Evolutionary conservation across 495 filamentous ascomycete species (phyloP), one percentile per base, ranked within the genome.

Genomic region (Xylaria nigripes): DNA sequence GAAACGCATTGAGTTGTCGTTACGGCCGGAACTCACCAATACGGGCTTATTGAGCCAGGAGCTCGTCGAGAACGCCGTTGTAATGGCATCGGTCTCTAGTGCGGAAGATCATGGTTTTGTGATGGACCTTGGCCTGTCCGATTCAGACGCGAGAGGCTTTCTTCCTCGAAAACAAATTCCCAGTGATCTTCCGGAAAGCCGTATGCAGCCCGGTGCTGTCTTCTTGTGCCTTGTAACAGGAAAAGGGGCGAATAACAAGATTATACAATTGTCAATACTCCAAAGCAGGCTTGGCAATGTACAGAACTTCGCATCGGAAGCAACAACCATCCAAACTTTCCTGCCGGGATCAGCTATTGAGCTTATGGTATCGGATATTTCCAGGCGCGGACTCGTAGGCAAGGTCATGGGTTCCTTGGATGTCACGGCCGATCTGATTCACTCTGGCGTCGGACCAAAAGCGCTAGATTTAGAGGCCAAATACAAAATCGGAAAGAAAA

Each of bases 31-130:
- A 58, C 74, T 83, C 41, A 76, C 86, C 29, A 98, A 98, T 64
- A 72, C 74, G 1, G 86, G 87, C 0, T 76, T 97, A 30, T 70
- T 79, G 8, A 75, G 80, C 46, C 76, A 83, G 13, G 86, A 89
- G 59, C 62, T 96, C 8, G 79, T 91, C 21, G 70, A 73, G 18
- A 82, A 93, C 56, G 73, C 74, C 51, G 87, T 85, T 53, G 68
- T 96, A 18, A 95, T 96, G 75, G 90, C 91, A 18, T 86, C 89
- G 1, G 85, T 98, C 45, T 68, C 76, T 34, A 97, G 92, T 63
- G 85, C 93, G 19, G 93, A 98, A 70, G 93, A 98, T 58, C 92
- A 96, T 68, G 93, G 93, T 61, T 71, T 95, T 50, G 77, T 97
- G 49, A 95, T 97, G 91, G 88, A 96, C 61, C 72, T 98, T 36